Evolutionary conservation across 2,329 filamentous ascomycete species (phyloP).

Genomic region (Neonectria hederae): DNA sequence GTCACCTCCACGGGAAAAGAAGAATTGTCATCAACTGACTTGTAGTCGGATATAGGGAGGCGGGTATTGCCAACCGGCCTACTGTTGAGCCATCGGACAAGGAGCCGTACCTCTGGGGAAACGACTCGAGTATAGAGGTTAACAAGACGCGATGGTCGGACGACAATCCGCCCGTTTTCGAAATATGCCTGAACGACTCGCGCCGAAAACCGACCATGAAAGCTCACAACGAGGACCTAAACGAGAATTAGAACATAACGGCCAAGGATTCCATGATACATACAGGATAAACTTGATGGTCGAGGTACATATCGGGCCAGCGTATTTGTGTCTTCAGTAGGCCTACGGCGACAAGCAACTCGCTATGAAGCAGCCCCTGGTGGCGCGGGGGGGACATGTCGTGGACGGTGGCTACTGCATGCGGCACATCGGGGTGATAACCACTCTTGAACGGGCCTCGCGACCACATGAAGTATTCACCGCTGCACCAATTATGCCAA

Average conservation of each 20-base stretch:
- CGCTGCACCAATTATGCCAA: neutral
- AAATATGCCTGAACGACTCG: conserved; percentile 24
- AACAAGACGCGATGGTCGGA: conserved; percentile 25
- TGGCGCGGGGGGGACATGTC: neutral
- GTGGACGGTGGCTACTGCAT: neutral
- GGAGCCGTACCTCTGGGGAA: conserved; percentile 8
- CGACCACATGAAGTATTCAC: neutral
- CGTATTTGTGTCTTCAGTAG: neutral
- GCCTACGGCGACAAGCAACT: neutral
- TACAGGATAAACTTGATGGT: conserved; percentile 2
- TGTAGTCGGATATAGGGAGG: neutral
- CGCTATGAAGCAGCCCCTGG: neutral
- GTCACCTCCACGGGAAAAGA: conserved; percentile 47
- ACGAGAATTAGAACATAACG: neutral
- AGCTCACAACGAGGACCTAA: conserved; percentile 24
- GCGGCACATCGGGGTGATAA: neutral
- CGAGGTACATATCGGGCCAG: neutral
- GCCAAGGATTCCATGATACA: neutral
- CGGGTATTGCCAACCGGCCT: conserved; percentile 26
- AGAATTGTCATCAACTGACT: conserved; percentile 26
- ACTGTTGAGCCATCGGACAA: conserved; percentile 24
- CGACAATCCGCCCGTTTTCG: conserved; percentile 9
- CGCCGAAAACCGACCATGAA: conserved; percentile 22
- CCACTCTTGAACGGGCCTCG: neutral
- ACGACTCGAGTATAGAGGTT: conserved; percentile 10